phyloP scores from a whole-genome alignment of 805 yeast genomes.

The Blastobotrys parvus region DNA sequence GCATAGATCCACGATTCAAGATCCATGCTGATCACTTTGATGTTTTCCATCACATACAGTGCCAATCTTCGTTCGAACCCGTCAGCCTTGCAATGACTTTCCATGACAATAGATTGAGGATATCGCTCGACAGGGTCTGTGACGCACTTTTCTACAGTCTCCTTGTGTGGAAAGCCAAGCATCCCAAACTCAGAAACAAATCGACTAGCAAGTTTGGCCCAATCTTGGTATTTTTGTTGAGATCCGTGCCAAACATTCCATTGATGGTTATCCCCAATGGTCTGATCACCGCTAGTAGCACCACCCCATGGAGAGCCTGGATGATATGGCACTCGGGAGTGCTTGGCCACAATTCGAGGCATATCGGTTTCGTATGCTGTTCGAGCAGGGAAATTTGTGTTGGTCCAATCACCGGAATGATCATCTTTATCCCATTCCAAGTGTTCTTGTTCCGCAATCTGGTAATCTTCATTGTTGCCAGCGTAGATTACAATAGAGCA shows the following conservation, averaged over 20 bases:
- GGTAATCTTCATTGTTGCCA: slow-evolving; percentile 44
- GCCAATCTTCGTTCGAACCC: slow-evolving; percentile 41
- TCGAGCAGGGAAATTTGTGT: slow-evolving; percentile 35
- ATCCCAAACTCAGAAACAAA: slow-evolving; percentile 49
- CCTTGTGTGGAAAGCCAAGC: slow-evolving; percentile 36
- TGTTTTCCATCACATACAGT: slow-evolving; percentile 38
- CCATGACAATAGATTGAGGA: slow-evolving; percentile 39
- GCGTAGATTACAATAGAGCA: slow-evolving; percentile 34
- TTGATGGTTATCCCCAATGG: slow-evolving; percentile 44
- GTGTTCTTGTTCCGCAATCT: slow-evolving; percentile 33
- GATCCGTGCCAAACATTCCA: slow-evolving; percentile 54
- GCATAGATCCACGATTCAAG: slow-evolving; percentile 40
- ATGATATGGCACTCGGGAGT: slow-evolving; percentile 32
- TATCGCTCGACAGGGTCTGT: slow-evolving; percentile 32
- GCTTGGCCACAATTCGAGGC: slow-evolving; percentile 30
- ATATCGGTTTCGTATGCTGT: slow-evolving; percentile 34
- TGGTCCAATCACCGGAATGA: slow-evolving; percentile 11
- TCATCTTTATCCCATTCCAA: slow-evolving; percentile 26
- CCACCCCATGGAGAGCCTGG: slow-evolving; percentile 47
- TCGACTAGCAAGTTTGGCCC: slow-evolving; percentile 39
- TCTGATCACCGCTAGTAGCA: slow-evolving; percentile 28
- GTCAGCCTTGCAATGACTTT: slow-evolving; percentile 42
- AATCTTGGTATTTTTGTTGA: slow-evolving; percentile 42
- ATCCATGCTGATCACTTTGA: slow-evolving; percentile 30
- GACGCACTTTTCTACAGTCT: slow-evolving; percentile 32